These are phyloP conservation scores for Daedalea quercina DNA, from an alignment of 768 basidiomycete genomes.

Conservation along the genomic window DNA sequence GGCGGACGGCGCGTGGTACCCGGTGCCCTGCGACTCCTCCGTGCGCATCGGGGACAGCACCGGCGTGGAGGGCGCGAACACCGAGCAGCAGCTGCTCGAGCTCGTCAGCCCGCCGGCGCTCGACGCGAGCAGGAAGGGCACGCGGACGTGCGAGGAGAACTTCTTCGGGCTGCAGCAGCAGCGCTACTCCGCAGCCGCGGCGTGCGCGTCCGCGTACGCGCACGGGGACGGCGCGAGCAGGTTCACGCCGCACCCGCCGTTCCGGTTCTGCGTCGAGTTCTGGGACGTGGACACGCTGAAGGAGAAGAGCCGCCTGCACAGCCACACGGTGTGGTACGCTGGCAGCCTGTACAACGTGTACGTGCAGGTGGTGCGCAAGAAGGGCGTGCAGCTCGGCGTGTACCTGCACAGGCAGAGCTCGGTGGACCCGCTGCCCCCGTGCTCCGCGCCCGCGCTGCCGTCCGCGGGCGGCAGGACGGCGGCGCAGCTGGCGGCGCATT, in stretches of 20 bases:
- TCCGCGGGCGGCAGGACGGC: conserved; percentile 4
- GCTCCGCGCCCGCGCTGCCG: conserved; percentile 43
- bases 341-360: conserved; percentile 87
- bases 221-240: conserved; percentile 36
- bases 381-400: conserved; percentile 74
- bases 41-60: conserved; percentile 68
- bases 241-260: conserved; percentile 75
- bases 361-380: conserved; percentile 83
- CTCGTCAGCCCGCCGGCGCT: conserved; percentile 11
- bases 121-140: conserved; percentile 12
- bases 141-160: conserved; percentile 37
- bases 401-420: conserved; percentile 85
- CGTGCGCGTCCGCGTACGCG: conserved; percentile 30
- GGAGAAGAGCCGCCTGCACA: conserved; percentile 81
- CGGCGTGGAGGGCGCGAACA: conserved; percentile 43
- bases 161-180: conserved; percentile 59
- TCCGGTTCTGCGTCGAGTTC: conserved; percentile 84
- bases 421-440: conserved; percentile 69
- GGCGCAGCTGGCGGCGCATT: not conserved
- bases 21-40: conserved; percentile 64
- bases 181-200: conserved; percentile 28
- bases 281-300: conserved; percentile 78
- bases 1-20: conserved; percentile 42
- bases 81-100: conserved; percentile 70
- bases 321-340: conserved; percentile 84